Conservation (phyloP, 2,329 filamentous ascomycete species). For the Xylaria sp. region DNA sequence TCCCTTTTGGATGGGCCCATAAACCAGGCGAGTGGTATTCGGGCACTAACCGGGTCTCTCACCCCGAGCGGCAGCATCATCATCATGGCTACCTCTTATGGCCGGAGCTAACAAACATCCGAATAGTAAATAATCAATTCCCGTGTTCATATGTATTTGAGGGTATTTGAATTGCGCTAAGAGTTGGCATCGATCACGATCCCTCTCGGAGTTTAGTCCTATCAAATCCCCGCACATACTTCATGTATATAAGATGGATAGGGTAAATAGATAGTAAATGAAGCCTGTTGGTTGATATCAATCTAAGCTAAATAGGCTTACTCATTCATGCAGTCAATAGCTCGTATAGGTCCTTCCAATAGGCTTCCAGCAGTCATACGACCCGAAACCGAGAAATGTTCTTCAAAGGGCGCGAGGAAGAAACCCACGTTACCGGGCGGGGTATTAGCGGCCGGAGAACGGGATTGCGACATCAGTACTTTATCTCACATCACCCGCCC, state of each 20-base stretch:
- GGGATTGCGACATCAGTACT: slow-evolving; percentile 25
- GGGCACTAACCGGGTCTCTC: neutral
- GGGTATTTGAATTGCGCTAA: neutral
- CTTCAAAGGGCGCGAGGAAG: neutral
- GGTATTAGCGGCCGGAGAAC: slow-evolving; percentile 23
- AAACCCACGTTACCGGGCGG: neutral
- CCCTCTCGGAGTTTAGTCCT: neutral
- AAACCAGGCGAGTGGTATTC: neutral
- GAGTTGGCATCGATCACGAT: neutral
- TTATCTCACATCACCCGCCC: slow-evolving; percentile 11
- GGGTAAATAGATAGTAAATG: no score
- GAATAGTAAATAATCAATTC: neutral
- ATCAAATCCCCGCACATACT: no score
- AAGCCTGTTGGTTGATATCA: neutral
- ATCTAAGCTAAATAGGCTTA: neutral
- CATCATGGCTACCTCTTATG: neutral
- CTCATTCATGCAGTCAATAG: neutral
- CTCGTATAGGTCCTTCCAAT: neutral
- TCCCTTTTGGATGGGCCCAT: neutral
- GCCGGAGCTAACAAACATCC: neutral
- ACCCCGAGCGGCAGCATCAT: no score
- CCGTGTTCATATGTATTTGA: neutral
- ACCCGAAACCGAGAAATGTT: no score
- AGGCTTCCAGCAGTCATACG: neutral
- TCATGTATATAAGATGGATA: no score